These are phyloP conservation scores for Fragaria vesca DNA, from an alignment of 306 rosid genomes.

Conservation along the genomic window DNA sequence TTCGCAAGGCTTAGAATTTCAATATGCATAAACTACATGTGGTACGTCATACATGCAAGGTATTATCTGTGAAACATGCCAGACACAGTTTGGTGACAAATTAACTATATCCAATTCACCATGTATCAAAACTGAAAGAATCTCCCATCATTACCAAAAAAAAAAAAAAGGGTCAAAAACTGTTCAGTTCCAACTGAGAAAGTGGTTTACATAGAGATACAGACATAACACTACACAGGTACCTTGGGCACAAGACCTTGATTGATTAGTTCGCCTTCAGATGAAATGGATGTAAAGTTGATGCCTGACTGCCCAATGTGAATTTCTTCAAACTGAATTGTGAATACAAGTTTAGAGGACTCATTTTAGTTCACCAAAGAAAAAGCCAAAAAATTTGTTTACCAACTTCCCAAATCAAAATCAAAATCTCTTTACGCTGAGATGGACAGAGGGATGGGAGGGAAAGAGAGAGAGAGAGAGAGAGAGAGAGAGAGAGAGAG, in stretches of 20 bases:
- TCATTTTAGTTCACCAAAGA: conserved; percentile 24
- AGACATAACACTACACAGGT: conserved; percentile 25
- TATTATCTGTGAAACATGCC: not conserved
- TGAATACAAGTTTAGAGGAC: conserved; percentile 6
- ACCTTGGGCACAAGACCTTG: conserved; percentile 82
- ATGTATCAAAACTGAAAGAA: not conserved
- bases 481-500: not conserved
- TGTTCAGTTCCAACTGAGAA: not conserved
- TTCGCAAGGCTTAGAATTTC: not conserved
- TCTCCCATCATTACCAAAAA: not conserved
- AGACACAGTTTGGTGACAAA: not conserved
- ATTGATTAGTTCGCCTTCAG: conserved; percentile 45
- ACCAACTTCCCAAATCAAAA: conserved; percentile 10
- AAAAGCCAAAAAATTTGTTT: not conserved
- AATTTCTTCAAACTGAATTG: conserved; percentile 61
- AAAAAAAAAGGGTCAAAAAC: not conserved
- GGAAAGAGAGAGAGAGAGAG: not conserved
- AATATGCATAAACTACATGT: not conserved
- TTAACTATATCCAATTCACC: not conserved
- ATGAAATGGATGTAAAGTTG: conserved; percentile 46
- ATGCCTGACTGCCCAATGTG: conserved; percentile 55
- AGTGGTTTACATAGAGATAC: not conserved
- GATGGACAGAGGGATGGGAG: not conserved
- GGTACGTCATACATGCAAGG: not conserved
- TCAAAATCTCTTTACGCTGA: not conserved